A percentile compares a stretch with the other conserved stretches of the same genome.
Evolutionary conservation across 768 basidiomycete species (phyloP).

Genomic region (Boletus subparvulus): DNA sequence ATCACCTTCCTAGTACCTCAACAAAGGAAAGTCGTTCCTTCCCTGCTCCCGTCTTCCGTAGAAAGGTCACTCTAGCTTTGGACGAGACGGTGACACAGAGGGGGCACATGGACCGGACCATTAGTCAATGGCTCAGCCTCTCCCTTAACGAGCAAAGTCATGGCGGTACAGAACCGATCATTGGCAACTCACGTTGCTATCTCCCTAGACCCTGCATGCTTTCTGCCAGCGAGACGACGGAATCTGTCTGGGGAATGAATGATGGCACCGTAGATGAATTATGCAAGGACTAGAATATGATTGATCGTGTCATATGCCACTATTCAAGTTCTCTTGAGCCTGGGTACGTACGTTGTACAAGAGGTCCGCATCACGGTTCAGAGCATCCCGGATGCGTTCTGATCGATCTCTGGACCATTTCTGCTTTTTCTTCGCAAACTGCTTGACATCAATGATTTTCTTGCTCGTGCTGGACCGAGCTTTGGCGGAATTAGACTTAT

Average conservation of each 20-base stretch:
- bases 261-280: neutral
- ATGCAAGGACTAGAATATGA: conserved; percentile 10
- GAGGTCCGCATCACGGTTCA: conserved; percentile 26
- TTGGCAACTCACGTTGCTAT: neutral
- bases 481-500: conserved; percentile 1
- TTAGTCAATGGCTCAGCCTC: neutral
- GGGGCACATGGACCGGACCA: neutral
- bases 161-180: neutral
- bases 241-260: neutral
- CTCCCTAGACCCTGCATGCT: conserved; percentile 22
- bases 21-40: neutral
- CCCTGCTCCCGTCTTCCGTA: neutral
- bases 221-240: conserved; percentile 14
- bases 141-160: neutral
- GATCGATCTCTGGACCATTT: conserved; percentile 24
- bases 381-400: conserved; percentile 25
- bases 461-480: conserved; percentile 9
- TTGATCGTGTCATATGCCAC: neutral
- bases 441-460: conserved; percentile 6
- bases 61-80: neutral
- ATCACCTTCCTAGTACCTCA: neutral
- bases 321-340: neutral
- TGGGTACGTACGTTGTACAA: conserved; percentile 26
- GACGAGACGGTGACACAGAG: neutral
- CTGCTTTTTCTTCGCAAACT: conserved; percentile 23